Conservation (phyloP, 169 alveolate species). For the Perkinsus chesapeaki region DNA sequence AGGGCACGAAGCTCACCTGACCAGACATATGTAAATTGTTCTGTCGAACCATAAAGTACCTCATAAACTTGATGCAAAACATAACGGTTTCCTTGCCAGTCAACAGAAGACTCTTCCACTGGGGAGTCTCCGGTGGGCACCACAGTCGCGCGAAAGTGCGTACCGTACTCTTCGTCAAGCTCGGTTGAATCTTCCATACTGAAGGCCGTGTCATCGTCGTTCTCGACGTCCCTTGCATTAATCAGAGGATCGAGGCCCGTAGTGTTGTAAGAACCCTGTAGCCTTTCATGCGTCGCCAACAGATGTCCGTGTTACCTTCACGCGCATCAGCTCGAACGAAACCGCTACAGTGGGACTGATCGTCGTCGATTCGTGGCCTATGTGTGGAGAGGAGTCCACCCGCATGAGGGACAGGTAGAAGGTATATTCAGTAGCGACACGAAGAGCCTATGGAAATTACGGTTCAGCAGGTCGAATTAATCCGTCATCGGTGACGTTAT, state of each 20-base stretch:
- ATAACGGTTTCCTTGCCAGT: not conserved
- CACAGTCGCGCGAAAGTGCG: not conserved
- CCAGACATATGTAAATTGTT: not conserved
- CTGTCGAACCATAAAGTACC: not conserved
- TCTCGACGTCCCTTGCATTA: not conserved
- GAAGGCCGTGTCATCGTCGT: not conserved
- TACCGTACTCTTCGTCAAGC: not conserved
- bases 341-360: no score
- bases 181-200: not conserved
- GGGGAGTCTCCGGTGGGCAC: not conserved
- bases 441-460: no score
- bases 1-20: not conserved
- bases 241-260: not conserved
- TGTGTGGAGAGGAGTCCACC: no score
- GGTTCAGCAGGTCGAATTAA: no score
- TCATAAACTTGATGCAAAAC: not conserved
- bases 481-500: no score
- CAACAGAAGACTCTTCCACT: not conserved
- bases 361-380: no score
- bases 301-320: no score
- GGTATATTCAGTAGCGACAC: no score
- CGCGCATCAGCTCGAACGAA: no score
- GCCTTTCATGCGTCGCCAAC: not conserved
- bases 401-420: no score
- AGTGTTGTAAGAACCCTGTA: not conserved